Evolutionary conservation across 495 filamentous ascomycete species (phyloP).

Genomic region (Wilcoxina mikolae): DNA sequence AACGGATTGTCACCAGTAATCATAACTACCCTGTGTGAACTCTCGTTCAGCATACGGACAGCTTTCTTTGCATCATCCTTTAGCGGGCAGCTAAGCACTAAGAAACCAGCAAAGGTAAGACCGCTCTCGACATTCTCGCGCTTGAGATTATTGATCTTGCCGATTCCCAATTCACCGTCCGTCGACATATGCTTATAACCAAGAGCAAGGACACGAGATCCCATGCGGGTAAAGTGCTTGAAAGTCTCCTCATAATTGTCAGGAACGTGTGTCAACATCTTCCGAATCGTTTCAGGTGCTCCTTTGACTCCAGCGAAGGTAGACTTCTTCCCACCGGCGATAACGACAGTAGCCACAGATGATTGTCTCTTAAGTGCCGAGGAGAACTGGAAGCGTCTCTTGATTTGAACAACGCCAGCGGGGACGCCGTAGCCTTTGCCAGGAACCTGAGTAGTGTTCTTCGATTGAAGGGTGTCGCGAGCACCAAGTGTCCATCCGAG

Average conservation of each 20-base stretch:
- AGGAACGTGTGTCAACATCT: slow-evolving; percentile 73
- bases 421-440: slow-evolving; percentile 34
- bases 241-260: slow-evolving; percentile 92
- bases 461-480: slow-evolving; percentile 63
- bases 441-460: slow-evolving; percentile 37
- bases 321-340: slow-evolving; percentile 52
- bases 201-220: slow-evolving; percentile 81
- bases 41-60: slow-evolving; percentile 95
- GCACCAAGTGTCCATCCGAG: slow-evolving; percentile 83
- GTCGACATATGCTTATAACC: slow-evolving; percentile 79
- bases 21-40: slow-evolving; percentile 96
- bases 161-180: slow-evolving; percentile 64
- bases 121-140: slow-evolving; percentile 81
- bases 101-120: slow-evolving; percentile 81
- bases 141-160: slow-evolving; percentile 78
- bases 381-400: slow-evolving; percentile 95
- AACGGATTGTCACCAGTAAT: slow-evolving; percentile 98
- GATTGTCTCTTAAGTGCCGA: slow-evolving; percentile 92
- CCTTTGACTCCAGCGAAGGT: slow-evolving; percentile 95
- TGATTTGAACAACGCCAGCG: slow-evolving; percentile 59
- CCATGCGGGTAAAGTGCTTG: slow-evolving; percentile 93
- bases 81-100: slow-evolving; percentile 86
- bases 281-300: slow-evolving; percentile 87
- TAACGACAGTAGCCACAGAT: slow-evolving; percentile 72
- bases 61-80: slow-evolving; percentile 93